Percentiles rank a stretch among this genome's conserved stretches.
Evolutionary conservation across 441 rosid species (phyloP).

Genomic region (Mallotus japonicus): DNA sequence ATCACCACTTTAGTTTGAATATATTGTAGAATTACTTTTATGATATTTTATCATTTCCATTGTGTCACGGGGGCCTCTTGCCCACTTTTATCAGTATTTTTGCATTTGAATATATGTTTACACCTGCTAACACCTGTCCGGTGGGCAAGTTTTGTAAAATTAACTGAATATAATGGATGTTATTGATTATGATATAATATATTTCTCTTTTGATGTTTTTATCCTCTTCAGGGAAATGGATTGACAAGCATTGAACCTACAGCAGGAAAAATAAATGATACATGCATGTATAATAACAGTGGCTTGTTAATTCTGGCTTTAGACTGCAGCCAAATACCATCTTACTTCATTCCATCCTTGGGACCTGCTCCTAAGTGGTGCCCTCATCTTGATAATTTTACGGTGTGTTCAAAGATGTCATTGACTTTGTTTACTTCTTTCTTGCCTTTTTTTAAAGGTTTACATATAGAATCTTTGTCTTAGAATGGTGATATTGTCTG

Average conservation of each 20-base stretch:
- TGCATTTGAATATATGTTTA: neutral
- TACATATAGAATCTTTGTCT: slow-evolving; percentile 13
- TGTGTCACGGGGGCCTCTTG: neutral
- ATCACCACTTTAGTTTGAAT: neutral
- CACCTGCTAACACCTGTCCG: neutral
- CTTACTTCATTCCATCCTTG: slow-evolving; percentile 81
- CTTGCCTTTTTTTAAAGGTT: slow-evolving; percentile 1
- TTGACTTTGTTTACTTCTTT: slow-evolving; percentile 5
- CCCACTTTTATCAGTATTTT: neutral
- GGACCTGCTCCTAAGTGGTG: slow-evolving; percentile 99
- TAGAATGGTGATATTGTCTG: slow-evolving; percentile 1
- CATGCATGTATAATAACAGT: slow-evolving; percentile 74
- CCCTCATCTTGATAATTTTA: slow-evolving; percentile 66
- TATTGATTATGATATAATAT: neutral
- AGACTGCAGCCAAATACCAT: slow-evolving; percentile 80
- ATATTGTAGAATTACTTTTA: neutral
- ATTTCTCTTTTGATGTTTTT: slow-evolving; percentile 11
- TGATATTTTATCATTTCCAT: neutral
- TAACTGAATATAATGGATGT: neutral
- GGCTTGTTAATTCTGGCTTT: slow-evolving; percentile 83
- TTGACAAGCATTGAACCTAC: slow-evolving; percentile 92
- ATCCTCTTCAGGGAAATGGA: slow-evolving; percentile 62
- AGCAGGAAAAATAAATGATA: slow-evolving; percentile 78
- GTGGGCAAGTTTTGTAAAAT: neutral
- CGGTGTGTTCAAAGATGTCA: slow-evolving; percentile 43